These are phyloP conservation scores for Pseudonectria foliicola DNA, from an alignment of 2,329 filamentous ascomycete genomes.

Conservation along the genomic window DNA sequence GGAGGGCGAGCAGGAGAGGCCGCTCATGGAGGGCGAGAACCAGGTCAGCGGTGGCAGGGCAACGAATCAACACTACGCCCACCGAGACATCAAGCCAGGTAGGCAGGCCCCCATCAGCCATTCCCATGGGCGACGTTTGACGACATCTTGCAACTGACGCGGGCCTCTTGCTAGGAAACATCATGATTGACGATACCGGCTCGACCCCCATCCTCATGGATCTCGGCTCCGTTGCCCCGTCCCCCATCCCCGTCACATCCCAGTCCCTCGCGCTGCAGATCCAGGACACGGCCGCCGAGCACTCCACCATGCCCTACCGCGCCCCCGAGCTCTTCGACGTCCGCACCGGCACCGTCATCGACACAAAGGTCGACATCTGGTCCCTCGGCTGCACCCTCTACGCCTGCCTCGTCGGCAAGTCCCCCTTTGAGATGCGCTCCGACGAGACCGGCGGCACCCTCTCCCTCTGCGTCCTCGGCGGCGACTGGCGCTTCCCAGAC, in stretches of 20 bases:
- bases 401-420: slow-evolving; percentile 93
- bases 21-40: slow-evolving; percentile 74
- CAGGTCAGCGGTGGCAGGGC: slow-evolving; percentile 48
- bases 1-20: slow-evolving; percentile 69
- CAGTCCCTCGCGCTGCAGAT: slow-evolving; percentile 85
- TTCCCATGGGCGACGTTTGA: neutral
- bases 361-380: slow-evolving; percentile 98
- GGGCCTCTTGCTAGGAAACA: slow-evolving; percentile 58
- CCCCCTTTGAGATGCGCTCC: slow-evolving; percentile 88
- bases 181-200: slow-evolving; percentile 95
- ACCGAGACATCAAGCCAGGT: slow-evolving; percentile 97
- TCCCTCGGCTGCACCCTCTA: slow-evolving; percentile 96
- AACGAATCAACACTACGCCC: slow-evolving; percentile 73
- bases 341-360: slow-evolving; percentile 83
- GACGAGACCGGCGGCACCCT: slow-evolving; percentile 94
- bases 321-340: slow-evolving; percentile 97
- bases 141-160: slow-evolving; percentile 4
- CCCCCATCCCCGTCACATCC: slow-evolving; percentile 82
- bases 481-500: slow-evolving; percentile 95
- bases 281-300: slow-evolving; percentile 90
- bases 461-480: slow-evolving; percentile 84
- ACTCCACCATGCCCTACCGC: slow-evolving; percentile 97
- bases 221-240: slow-evolving; percentile 81
- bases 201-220: slow-evolving; percentile 93
- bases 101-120: slow-evolving; percentile 22